A percentile compares a stretch with the other conserved stretches of the same genome.
phyloP scores from a whole-genome alignment of 306 rosid species.

The Castanea sativa region DNA sequence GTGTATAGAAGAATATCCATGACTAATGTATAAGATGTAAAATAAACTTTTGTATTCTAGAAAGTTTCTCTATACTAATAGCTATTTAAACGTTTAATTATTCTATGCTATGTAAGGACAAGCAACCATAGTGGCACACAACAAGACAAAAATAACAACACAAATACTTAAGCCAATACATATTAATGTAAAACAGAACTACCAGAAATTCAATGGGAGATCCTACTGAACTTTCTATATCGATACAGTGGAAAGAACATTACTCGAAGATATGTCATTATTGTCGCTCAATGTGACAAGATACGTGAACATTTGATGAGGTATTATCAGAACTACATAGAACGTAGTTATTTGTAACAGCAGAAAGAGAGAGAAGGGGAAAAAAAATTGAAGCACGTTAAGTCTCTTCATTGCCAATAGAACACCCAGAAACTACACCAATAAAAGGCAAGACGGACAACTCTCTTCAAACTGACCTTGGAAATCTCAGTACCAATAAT shows the following conservation, averaged over 20 bases:
- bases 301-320: not conserved
- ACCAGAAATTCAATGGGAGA: not conserved
- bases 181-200: not conserved
- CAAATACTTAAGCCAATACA: not conserved
- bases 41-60: not conserved
- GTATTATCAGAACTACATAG: not conserved
- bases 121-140: not conserved
- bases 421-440: constrained; percentile 8
- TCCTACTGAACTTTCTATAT: not conserved
- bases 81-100: not conserved
- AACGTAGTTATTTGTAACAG: not conserved
- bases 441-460: not conserved
- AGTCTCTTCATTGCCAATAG: constrained; percentile 9
- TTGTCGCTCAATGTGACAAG: constrained; percentile 13
- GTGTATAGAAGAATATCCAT: not conserved
- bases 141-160: not conserved
- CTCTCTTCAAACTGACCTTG: constrained; percentile 55
- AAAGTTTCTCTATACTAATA: not conserved
- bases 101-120: not conserved
- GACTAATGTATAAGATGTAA: not conserved
- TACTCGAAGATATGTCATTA: constrained; percentile 1
- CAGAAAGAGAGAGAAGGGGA: not conserved
- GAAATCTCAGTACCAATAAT: constrained; percentile 89
- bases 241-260: not conserved
- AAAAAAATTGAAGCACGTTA: not conserved